Evolutionary conservation across 305 asterid genomes (phyloP).

Genomic region (Withania somnifera): DNA sequence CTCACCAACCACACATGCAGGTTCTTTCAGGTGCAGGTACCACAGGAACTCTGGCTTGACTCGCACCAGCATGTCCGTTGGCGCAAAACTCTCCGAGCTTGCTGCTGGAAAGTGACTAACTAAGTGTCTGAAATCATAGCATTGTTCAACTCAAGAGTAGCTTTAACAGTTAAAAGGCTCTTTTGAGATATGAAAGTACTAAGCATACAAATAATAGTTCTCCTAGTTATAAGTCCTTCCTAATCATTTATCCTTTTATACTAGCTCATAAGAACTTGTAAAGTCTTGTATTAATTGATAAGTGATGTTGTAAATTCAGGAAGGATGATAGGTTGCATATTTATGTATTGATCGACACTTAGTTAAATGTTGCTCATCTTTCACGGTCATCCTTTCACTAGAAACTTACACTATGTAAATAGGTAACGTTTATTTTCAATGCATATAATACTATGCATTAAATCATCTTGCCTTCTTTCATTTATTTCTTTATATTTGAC

Average conservation of each 20-base stretch:
- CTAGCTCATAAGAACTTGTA: background rate
- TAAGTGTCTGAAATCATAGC: background rate
- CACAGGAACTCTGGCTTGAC: conserved; percentile 20
- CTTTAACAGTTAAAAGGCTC: background rate
- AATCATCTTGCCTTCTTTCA: background rate
- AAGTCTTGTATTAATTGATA: background rate
- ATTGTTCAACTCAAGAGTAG: background rate
- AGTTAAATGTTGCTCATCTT: background rate
- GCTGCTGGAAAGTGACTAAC: conserved; percentile 12
- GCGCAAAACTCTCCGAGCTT: conserved; percentile 8
- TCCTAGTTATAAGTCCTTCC: background rate
- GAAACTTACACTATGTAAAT: background rate
- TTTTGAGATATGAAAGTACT: background rate
- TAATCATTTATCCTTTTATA: background rate
- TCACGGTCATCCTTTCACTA: background rate
- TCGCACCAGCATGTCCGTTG: conserved; percentile 7
- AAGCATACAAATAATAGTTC: background rate
- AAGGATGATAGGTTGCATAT: background rate
- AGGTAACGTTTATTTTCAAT: too few relatives aligned
- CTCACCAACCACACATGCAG: conserved; percentile 55
- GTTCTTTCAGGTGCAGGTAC: conserved; percentile 56
- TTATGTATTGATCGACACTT: background rate
- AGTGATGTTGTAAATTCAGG: background rate
- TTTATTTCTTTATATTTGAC: background rate
- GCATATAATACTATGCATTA: background rate